Base-by-base conservation (phyloP, 257 asterid species). In the Striga asiatica region DNA sequence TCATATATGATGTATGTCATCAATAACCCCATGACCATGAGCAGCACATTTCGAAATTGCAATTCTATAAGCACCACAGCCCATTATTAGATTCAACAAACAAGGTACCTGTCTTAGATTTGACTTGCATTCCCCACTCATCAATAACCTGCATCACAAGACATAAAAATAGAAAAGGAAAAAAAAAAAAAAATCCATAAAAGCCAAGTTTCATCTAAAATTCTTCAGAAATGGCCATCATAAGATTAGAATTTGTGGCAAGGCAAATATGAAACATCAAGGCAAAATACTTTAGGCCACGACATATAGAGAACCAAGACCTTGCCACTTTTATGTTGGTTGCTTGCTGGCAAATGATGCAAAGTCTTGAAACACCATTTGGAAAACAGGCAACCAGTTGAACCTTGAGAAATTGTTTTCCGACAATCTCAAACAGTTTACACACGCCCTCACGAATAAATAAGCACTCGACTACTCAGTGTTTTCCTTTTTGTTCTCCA, bases 121-220 rank as follows among this genome's bases (percentile, higher is more conserved):
- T 74, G 72, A 89, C 78, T 49, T 83, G 96, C 52, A 50, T 56
- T 19, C 83, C 72, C 98, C 98, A 91, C 74, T 91, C 98, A 25
- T 87, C 85, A 47, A 87, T 80, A 61, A 91, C 68, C 98, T 91
- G 84, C 52, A 75, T 62, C 48, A 66, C 3, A 50, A 66, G 50
- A 51, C n/a, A n/a, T n/a, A n/a, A n/a, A n/a, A n/a, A n/a, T n/a
- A n/a, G n/a, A n/a, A n/a, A n/a, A n/a, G n/a, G n/a, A n/a, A n/a
- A n/a, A n/a, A n/a, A n/a, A 19, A 64, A 64, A 56, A 25, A 27
- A 9, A 49, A 57, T 34, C 60, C 49, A 65, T 14, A 58, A 58
- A 21, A 35, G 13, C 29, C 28, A 32, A 59, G 23, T 32, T 46
- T 14, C 47, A 7, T 22, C 43, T 0, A 13, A 56, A 58, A 48